Evolutionary conservation across 805 yeast species (phyloP), one percentile per base, ranked within the genome.

Genomic region (Metschnikowia aberdeeniae): DNA sequence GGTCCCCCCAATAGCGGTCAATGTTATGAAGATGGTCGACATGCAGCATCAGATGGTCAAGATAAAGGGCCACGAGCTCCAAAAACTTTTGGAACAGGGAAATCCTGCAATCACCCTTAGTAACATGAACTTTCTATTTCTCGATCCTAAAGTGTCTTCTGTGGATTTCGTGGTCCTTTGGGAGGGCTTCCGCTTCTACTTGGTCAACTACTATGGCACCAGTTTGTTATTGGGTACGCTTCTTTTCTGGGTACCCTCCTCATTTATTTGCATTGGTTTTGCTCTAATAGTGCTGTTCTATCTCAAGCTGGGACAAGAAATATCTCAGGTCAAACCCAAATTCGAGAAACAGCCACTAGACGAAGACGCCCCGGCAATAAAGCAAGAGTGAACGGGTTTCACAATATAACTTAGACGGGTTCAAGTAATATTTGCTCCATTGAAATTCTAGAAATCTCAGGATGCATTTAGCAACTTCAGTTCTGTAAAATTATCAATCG

Each of bases 171-270:
- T 66, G 41, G 42, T 55, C 13, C 44, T 48, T 42, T 73, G 73
- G 66, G 59, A 60, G 22, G 79, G 79, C 0, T 56, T 73, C 34
- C 57, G 78, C 29, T 70, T 64, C 52, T 72, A 68, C 47, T 43
- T 74, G 30, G 68, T 62, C 39, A 58, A 66, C 35, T 68, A 69
- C 50, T 66, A 64, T 36, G 52, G 46, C 12, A 47, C 58, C 3
- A 63, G 69, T 32, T 60, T 70, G 36, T 13, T 65, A 9, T 28
- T 69, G 20, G 78, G 78, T 3, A 67, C 67, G 4, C 43, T 51
- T 0, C 8, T 63, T 4, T 72, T 72, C 49, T 74, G 77, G 75
- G 19, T 47, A 1, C 43, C 64, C 13, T 62, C 71, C 43, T 58
- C 70, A 5, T 27, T 50, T 2, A 43, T 60, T n/a, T 67, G 70